Conservation (phyloP, 495 filamentous ascomycete species). For the Tricharina praecox region DNA sequence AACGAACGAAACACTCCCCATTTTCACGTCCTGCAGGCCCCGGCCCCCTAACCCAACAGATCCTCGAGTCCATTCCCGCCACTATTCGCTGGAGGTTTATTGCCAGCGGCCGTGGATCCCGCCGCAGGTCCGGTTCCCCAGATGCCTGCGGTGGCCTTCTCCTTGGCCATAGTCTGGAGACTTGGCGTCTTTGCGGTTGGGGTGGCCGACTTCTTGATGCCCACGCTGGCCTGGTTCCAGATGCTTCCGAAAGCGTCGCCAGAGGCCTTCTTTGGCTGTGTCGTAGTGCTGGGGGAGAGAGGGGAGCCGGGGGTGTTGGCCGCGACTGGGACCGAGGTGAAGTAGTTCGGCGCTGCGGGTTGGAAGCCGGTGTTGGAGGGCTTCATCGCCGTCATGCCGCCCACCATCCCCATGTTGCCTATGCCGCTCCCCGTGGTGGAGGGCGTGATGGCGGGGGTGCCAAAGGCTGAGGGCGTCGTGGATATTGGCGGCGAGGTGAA, state of each 20-base stretch:
- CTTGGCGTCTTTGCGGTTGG: conserved; percentile 50
- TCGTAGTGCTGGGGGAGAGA: conserved; percentile 29
- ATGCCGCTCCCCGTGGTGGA: conserved; percentile 29
- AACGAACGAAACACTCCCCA: too few relatives aligned
- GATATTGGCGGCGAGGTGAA: conserved; percentile 51
- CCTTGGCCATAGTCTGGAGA: conserved; percentile 82
- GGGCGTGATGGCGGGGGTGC: conserved; percentile 31
- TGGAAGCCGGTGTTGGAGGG: conserved; percentile 51
- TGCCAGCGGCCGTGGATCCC: conserved; percentile 29
- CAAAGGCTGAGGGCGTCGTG: conserved; percentile 39
- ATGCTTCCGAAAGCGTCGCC: conserved; percentile 78
- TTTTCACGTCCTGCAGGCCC: too few relatives aligned
- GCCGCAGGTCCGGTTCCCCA: conserved; percentile 71
- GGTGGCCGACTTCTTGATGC: conserved; percentile 52
- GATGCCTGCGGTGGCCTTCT: conserved; percentile 83
- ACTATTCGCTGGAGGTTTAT: conserved; percentile 24
- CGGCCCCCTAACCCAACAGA: conserved; percentile 38
- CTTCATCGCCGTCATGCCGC: conserved; percentile 14
- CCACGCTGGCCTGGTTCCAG: conserved; percentile 60
- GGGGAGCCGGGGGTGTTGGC: conserved; percentile 37
- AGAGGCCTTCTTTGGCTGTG: conserved; percentile 35
- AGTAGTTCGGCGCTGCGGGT: conserved; percentile 77
- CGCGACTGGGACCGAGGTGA: conserved; percentile 50
- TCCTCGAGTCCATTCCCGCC: conserved; percentile 42
- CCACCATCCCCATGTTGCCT: conserved; percentile 3